A percentile compares a stretch with the other conserved stretches of the same genome.
These are phyloP conservation scores for Phtheirospermum japonicum DNA, from an alignment of 257 asterid species.

Conservation along the genomic window DNA sequence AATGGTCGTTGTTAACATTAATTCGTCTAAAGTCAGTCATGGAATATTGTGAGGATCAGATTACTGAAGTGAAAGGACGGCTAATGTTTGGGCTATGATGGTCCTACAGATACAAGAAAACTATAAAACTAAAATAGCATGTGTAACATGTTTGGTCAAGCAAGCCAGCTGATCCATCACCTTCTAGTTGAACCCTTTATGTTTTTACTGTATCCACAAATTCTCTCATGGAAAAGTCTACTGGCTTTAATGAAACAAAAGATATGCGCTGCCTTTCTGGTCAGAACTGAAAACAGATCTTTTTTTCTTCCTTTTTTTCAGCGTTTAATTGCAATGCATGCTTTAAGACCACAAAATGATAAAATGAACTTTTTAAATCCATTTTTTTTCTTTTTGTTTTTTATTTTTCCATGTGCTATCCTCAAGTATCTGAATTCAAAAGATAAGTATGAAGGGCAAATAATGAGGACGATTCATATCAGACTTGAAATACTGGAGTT, in stretches of 20 bases:
- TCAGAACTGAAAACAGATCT: not conserved
- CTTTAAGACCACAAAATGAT: not conserved
- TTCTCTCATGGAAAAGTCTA: not conserved
- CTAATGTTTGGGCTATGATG: not conserved
- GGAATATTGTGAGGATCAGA: not conserved
- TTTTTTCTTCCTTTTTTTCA: too few species aligned
- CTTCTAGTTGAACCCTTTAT: not conserved
- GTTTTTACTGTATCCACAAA: not conserved
- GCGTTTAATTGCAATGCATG: not conserved
- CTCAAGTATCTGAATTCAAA: not conserved
- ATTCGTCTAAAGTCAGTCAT: not conserved
- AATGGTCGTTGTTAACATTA: conserved; percentile 5
- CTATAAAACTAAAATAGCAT: too few species aligned
- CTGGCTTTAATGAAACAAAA: not conserved
- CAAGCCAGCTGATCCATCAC: not conserved
- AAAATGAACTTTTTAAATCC: not conserved
- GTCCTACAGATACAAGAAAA: not conserved
- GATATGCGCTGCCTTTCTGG: too few species aligned
- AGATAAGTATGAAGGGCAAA: not conserved
- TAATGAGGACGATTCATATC: not conserved
- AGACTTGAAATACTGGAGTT: not conserved
- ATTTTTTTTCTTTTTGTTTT: too few species aligned
- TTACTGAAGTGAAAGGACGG: not conserved
- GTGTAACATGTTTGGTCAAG: too few species aligned
- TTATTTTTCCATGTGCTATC: not conserved